Conservation (phyloP, 2,329 filamentous ascomycete genomes). For the Diaporthe sp. region DNA sequence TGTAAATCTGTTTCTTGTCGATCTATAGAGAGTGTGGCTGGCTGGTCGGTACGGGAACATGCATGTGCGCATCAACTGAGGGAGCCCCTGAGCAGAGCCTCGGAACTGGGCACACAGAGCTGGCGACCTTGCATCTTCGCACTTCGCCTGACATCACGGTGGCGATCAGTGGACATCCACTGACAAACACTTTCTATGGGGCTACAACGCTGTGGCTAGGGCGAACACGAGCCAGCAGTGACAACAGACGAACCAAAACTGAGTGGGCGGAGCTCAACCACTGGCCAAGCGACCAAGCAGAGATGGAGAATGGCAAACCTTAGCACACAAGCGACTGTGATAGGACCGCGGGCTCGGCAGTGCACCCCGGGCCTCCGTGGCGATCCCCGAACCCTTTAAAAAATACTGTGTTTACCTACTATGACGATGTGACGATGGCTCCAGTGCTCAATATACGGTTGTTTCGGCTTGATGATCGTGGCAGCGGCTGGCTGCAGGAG, state of each 20-base stretch:
- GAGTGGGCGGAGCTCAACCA: conserved; percentile 13
- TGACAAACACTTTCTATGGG: conserved; percentile 17
- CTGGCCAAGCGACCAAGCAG: background rate
- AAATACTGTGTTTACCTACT: background rate
- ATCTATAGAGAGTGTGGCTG: background rate
- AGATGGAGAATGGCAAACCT: conserved; percentile 11
- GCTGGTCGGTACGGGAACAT: background rate
- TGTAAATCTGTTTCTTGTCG: background rate
- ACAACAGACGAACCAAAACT: conserved; percentile 11
- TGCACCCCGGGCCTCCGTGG: background rate
- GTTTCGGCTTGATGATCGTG: conserved; percentile 13
- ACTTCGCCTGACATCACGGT: conserved; percentile 27
- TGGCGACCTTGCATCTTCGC: background rate
- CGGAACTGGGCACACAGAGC: background rate
- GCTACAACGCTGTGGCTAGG: conserved; percentile 6
- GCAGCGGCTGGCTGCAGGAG: background rate
- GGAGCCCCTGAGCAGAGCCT: conserved; percentile 22
- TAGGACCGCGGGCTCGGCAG: conserved; percentile 1
- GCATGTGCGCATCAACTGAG: background rate
- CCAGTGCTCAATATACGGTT: background rate
- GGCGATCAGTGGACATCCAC: conserved; percentile 25
- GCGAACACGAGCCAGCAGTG: background rate
- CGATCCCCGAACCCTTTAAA: background rate
- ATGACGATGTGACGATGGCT: background rate
- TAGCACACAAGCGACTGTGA: background rate